A percentile compares a stretch with the other conserved stretches of the same genome.
These are phyloP conservation scores for Silene latifolia DNA, from an alignment of 148 eudicot genomes.

Conservation along the genomic window DNA sequence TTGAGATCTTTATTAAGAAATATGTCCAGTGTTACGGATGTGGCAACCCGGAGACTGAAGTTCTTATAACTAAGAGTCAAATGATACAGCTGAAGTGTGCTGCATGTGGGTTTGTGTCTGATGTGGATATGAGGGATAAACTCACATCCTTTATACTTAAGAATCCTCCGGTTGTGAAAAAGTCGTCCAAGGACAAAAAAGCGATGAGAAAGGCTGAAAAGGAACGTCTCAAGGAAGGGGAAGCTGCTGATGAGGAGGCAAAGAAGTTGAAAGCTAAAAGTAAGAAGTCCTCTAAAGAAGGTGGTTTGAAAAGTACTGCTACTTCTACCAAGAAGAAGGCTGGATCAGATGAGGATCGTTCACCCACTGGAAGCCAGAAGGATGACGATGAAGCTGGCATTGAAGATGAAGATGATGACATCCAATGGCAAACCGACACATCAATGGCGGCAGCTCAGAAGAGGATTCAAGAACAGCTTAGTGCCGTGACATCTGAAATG, in stretches of 20 bases:
- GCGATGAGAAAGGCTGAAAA: constrained; percentile 75
- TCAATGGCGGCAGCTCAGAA: constrained; percentile 62
- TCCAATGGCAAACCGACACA: constrained; percentile 76
- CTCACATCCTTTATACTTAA: constrained; percentile 63
- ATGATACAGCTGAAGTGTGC: constrained; percentile 71
- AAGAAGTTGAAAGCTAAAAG: constrained; percentile 45
- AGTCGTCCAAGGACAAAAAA: constrained; percentile 63
- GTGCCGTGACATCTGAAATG: constrained; percentile 75
- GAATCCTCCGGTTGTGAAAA: constrained; percentile 70
- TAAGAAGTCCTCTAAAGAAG: constrained; percentile 60
- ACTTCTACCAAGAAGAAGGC: constrained; percentile 51
- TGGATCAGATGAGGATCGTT: constrained; percentile 63
- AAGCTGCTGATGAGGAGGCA: constrained; percentile 65
- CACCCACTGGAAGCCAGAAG: constrained; percentile 49
- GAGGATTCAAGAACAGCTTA: constrained; percentile 71
- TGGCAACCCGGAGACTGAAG: constrained; percentile 81
- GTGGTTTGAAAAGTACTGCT: constrained; percentile 26
- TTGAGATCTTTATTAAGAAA: constrained; percentile 76
- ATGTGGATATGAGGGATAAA: constrained; percentile 85
- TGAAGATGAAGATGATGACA: constrained; percentile 44
- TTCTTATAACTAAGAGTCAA: constrained; percentile 60
- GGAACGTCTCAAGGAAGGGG: constrained; percentile 75
- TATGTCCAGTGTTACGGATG: constrained; percentile 85
- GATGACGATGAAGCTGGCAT: constrained; percentile 35
- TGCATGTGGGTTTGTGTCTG: constrained; percentile 75